Evolutionary conservation across 2,329 filamentous ascomycete genomes (phyloP).

Genomic region (Colletotrichum cereale): DNA sequence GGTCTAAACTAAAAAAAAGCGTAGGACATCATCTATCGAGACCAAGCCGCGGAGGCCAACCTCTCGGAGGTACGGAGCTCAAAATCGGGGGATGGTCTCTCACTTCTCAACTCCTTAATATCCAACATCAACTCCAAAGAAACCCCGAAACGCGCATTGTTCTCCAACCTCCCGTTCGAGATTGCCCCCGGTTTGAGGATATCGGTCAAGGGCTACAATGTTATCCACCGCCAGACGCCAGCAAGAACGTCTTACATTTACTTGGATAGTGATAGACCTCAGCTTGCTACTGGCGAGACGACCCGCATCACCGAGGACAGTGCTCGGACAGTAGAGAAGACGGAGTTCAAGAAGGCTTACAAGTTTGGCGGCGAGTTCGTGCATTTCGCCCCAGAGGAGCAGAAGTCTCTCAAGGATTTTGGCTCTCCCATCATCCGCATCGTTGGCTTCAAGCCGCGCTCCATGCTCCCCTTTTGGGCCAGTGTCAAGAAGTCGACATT

Average conservation of each 20-base stretch:
- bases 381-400: conserved; percentile 86
- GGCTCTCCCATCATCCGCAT: conserved; percentile 87
- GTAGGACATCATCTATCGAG: conserved; percentile 90
- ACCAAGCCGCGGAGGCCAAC: conserved; percentile 76
- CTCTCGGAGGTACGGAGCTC: conserved; percentile 68
- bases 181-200: conserved; percentile 87
- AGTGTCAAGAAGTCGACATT: conserved; percentile 89
- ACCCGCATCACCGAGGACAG: conserved; percentile 83
- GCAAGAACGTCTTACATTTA: conserved; percentile 89
- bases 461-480: conserved; percentile 83
- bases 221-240: conserved; percentile 86
- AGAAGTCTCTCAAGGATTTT: conserved; percentile 81
- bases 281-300: conserved; percentile 82
- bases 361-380: conserved; percentile 95
- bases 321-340: conserved; percentile 80
- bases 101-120: conserved; percentile 82
- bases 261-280: conserved; percentile 85
- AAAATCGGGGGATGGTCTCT: conserved; percentile 80
- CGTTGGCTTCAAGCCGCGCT: conserved; percentile 91
- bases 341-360: conserved; percentile 90
- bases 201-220: conserved; percentile 91
- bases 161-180: conserved; percentile 89
- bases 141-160: conserved; percentile 85
- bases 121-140: conserved; percentile 93
- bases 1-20: conserved; percentile 20